Percentiles rank a stretch among this genome's conserved stretches.
Evolutionary conservation across 2,329 filamentous ascomycete genomes (phyloP).

Genomic region (Leptographium flavum): DNA sequence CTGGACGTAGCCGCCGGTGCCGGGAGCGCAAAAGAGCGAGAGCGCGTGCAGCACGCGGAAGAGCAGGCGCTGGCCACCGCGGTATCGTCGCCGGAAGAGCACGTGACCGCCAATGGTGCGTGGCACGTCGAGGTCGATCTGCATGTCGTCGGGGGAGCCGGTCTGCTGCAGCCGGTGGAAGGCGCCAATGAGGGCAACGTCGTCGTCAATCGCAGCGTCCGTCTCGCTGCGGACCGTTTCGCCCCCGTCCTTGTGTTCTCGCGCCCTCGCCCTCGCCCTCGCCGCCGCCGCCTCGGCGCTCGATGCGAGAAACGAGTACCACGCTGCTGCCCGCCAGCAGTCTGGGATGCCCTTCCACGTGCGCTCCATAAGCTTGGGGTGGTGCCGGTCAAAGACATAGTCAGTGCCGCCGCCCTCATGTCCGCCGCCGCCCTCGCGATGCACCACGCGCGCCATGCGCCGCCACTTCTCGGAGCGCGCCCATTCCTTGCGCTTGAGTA

Average conservation of each 20-base stretch:
- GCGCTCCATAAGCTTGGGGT: slow-evolving; percentile 74
- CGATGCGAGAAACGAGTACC: slow-evolving; percentile 79
- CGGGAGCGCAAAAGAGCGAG: slow-evolving; percentile 79
- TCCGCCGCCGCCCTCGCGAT: slow-evolving; percentile 33
- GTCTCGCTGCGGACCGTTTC: no score
- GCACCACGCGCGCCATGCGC: slow-evolving; percentile 47
- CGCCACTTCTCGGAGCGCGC: slow-evolving; percentile 53
- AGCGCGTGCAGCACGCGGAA: slow-evolving; percentile 89
- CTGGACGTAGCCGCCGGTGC: slow-evolving; percentile 69
- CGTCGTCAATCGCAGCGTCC: neutral
- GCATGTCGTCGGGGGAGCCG: slow-evolving; percentile 77
- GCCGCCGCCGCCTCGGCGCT: slow-evolving; percentile 39
- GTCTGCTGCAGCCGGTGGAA: slow-evolving; percentile 61
- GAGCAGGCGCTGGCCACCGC: slow-evolving; percentile 78
- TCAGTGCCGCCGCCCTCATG: slow-evolving; percentile 35
- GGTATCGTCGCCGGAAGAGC: slow-evolving; percentile 88
- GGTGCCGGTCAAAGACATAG: slow-evolving; percentile 68
- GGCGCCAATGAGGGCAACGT: slow-evolving; percentile 41
- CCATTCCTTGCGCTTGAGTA: slow-evolving; percentile 47
- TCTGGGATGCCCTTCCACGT: slow-evolving; percentile 99
- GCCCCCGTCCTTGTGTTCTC: neutral
- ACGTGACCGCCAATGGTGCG: slow-evolving; percentile 90
- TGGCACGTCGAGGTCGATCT: slow-evolving; percentile 95
- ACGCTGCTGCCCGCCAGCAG: slow-evolving; percentile 82
- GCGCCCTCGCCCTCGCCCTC: neutral